Conservation (phyloP, 2,329 filamentous ascomycete genomes). For the Hyphodiscus sp. region DNA sequence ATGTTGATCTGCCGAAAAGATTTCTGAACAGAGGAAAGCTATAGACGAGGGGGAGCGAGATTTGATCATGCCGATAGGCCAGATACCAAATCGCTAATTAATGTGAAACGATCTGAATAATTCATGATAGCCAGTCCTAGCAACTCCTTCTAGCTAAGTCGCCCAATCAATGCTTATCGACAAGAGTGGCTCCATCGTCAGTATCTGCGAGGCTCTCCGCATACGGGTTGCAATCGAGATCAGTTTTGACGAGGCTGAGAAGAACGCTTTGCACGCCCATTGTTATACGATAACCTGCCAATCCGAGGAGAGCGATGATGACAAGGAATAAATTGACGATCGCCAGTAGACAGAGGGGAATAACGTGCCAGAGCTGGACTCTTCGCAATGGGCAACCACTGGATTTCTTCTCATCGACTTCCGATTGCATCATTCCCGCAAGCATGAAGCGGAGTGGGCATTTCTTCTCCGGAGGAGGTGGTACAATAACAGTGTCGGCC, state of each 20-base stretch:
- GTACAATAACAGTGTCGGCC: constrained; percentile 6
- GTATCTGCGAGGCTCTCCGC: constrained; percentile 8
- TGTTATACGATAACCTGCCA: constrained; percentile 20
- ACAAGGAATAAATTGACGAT: constrained; percentile 25
- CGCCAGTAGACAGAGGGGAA: constrained; percentile 24
- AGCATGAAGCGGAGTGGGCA: constrained; percentile 25
- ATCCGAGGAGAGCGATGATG: constrained; percentile 23
- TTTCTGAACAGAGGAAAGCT: constrained; percentile 18
- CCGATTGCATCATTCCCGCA: constrained; percentile 17
- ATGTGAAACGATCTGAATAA: too few species aligned
- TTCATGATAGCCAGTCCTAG: neutral
- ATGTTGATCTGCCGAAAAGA: constrained; percentile 17
- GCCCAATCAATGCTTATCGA: constrained; percentile 4
- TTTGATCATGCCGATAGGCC: too few species aligned
- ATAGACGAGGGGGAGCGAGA: neutral
- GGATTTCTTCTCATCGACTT: constrained; percentile 8
- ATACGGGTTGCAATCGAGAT: constrained; percentile 11
- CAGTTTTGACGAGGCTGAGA: constrained; percentile 9
- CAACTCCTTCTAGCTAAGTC: neutral
- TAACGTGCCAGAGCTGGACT: constrained; percentile 26
- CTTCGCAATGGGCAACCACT: constrained; percentile 20
- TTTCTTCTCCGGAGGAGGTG: constrained; percentile 13
- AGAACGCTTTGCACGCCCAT: constrained; percentile 14
- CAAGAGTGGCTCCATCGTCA: constrained; percentile 7
- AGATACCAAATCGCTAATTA: too few species aligned